These are phyloP conservation scores for Trichoderma gracile DNA, from an alignment of 2,329 filamentous ascomycete genomes.

Conservation along the genomic window DNA sequence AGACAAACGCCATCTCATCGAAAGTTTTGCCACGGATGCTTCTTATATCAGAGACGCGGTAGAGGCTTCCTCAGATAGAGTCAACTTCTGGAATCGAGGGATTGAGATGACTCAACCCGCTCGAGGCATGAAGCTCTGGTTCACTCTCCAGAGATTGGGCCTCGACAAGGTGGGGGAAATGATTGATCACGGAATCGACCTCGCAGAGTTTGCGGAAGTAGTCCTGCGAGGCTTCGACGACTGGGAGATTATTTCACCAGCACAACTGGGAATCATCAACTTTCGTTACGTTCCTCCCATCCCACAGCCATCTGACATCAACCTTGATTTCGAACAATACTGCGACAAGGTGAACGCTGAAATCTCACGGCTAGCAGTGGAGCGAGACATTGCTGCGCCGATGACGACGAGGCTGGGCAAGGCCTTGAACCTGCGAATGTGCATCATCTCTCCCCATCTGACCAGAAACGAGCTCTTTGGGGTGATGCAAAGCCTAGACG, in stretches of 20 bases:
- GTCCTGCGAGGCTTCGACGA: conserved; percentile 26
- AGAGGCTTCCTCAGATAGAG: conserved; percentile 31
- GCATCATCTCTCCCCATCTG: conserved; percentile 28
- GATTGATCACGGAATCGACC: conserved; percentile 32
- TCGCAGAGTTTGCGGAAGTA: conserved; percentile 31
- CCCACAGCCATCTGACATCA: background rate
- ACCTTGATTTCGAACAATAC: background rate
- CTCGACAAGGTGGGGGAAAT: conserved; percentile 31
- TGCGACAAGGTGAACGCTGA: conserved; percentile 23
- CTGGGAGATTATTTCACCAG: conserved; percentile 33
- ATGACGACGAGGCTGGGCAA: conserved; percentile 26
- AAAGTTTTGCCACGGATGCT: conserved; percentile 32
- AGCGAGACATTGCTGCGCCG: conserved; percentile 25
- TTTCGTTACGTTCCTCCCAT: conserved; percentile 29
- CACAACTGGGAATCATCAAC: conserved; percentile 30
- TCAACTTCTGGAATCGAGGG: conserved; percentile 34
- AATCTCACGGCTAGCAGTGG: conserved; percentile 21
- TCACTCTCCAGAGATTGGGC: conserved; percentile 31
- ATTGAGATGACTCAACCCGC: conserved; percentile 33
- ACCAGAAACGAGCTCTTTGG: conserved; percentile 33
- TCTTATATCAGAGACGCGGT: conserved; percentile 33
- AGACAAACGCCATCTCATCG: conserved; percentile 28
- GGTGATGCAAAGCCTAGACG: background rate
- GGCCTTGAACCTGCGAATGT: conserved; percentile 27
- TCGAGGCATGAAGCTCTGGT: conserved; percentile 35